Evolutionary conservation across 306 rosid species (phyloP).

Genomic region (Vachellia pachyceras): DNA sequence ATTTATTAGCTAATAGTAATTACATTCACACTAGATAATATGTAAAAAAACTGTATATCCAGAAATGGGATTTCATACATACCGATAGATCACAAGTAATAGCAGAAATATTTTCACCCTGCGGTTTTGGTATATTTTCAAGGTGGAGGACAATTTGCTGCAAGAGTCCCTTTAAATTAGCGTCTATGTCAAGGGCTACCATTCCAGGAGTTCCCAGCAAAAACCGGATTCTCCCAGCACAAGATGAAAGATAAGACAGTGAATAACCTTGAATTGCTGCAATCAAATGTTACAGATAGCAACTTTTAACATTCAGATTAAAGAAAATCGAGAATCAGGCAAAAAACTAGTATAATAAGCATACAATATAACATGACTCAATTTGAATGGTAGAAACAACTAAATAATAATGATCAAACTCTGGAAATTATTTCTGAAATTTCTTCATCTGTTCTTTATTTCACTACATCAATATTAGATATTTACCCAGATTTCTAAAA

Average conservation of each 20-base stretch:
- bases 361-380: constrained; percentile 1
- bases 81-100: constrained; percentile 87
- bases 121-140: constrained; percentile 92
- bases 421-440: constrained; percentile 17
- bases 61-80: constrained; percentile 51
- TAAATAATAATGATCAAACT: background rate
- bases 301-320: constrained; percentile 7
- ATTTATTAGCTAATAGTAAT: constrained; percentile 18
- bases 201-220: constrained; percentile 94
- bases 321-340: constrained; percentile 2
- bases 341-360: background rate
- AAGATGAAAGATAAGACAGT: constrained; percentile 89
- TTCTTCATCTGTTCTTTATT: background rate
- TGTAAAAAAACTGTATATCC: constrained; percentile 11
- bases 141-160: constrained; percentile 87
- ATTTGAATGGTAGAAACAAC: background rate
- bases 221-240: constrained; percentile 94
- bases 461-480: constrained; percentile 17
- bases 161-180: constrained; percentile 75
- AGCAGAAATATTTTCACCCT: constrained; percentile 91
- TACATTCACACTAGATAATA: constrained; percentile 13
- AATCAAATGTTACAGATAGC: constrained; percentile 40
- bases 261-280: constrained; percentile 99
- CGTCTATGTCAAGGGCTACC: constrained; percentile 97
- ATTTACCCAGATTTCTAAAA: constrained; percentile 22